phyloP scores from a whole-genome alignment of 2,329 filamentous ascomycete species.

The Fusarium globosum region DNA sequence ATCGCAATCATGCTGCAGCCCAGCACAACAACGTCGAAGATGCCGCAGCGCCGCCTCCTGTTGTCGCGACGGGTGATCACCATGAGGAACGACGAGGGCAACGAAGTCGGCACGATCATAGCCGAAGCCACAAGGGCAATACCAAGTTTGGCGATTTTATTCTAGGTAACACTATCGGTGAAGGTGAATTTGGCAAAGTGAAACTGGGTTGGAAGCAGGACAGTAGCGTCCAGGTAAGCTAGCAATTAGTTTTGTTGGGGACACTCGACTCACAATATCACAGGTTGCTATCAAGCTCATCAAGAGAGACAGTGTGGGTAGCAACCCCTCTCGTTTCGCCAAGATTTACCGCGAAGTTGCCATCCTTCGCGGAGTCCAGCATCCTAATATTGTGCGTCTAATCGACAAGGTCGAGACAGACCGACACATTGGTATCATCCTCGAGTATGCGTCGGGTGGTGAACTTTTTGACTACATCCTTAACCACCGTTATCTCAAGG shows the following conservation, averaged over 20 bases:
- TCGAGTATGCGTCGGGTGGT: slow-evolving; percentile 97
- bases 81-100: slow-evolving; percentile 61
- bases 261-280: slow-evolving; percentile 21
- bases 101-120: slow-evolving; percentile 70
- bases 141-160: slow-evolving; percentile 96
- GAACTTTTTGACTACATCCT: slow-evolving; percentile 99
- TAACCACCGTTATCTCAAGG: slow-evolving; percentile 95
- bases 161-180: slow-evolving; percentile 92
- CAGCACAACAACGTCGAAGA: slow-evolving; percentile 49
- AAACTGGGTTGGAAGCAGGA: slow-evolving; percentile 99
- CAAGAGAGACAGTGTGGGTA: slow-evolving; percentile 87
- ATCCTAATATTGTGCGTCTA: slow-evolving; percentile 95
- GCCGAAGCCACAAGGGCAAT: slow-evolving; percentile 67
- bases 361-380: slow-evolving; percentile 86
- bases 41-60: slow-evolving; percentile 59
- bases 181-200: slow-evolving; percentile 98
- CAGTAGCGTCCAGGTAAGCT: slow-evolving; percentile 79
- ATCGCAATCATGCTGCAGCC: slow-evolving; percentile 41
- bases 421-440: slow-evolving; percentile 95
- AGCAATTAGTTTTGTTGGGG: background rate
- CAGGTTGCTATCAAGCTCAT: slow-evolving; percentile 98
- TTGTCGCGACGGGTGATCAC: slow-evolving; percentile 56
- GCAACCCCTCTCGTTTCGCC: slow-evolving; percentile 87
- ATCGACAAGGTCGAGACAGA: slow-evolving; percentile 99
- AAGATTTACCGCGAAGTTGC: slow-evolving; percentile 98